Evolutionary conservation across 2,329 filamentous ascomycete genomes (phyloP).

Genomic region (Sordariomycetes sp.): DNA sequence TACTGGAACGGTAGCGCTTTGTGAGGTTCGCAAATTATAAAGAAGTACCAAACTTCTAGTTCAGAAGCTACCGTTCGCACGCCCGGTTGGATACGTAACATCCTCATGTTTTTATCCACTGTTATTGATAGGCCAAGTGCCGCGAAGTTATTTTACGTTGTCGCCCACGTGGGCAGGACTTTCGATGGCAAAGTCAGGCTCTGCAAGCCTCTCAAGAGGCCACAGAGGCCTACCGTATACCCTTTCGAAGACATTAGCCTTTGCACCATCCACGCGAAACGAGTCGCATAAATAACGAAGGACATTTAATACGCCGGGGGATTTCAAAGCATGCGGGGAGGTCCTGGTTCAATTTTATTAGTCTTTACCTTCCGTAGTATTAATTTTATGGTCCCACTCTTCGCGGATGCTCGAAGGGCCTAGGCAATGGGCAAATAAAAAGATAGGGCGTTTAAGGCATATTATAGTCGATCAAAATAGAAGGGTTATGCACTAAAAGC

Average conservation of each 20-base stretch:
- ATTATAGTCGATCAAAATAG: too few relatives aligned
- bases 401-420: too few relatives aligned
- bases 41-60: conserved; percentile 81
- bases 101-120: neutral
- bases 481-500: too few relatives aligned
- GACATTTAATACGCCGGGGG: conserved; percentile 87
- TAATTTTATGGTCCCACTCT: too few relatives aligned
- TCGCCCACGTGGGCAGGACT: conserved; percentile 54
- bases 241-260: conserved; percentile 81
- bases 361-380: neutral
- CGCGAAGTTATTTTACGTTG: conserved; percentile 65
- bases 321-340: conserved; percentile 48
- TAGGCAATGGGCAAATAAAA: too few relatives aligned
- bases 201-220: conserved; percentile 91
- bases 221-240: conserved; percentile 89
- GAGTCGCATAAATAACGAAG: conserved; percentile 96
- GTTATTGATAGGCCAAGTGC: conserved; percentile 30
- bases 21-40: conserved; percentile 88
- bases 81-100: conserved; percentile 46
- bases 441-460: too few relatives aligned
- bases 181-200: conserved; percentile 94
- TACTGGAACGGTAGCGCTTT: conserved; percentile 77
- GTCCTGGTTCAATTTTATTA: neutral
- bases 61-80: conserved; percentile 69
- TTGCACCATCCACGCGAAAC: conserved; percentile 92